These are phyloP conservation scores for Evansstolkia leycettana DNA, from an alignment of 495 filamentous ascomycete genomes.

Conservation along the genomic window DNA sequence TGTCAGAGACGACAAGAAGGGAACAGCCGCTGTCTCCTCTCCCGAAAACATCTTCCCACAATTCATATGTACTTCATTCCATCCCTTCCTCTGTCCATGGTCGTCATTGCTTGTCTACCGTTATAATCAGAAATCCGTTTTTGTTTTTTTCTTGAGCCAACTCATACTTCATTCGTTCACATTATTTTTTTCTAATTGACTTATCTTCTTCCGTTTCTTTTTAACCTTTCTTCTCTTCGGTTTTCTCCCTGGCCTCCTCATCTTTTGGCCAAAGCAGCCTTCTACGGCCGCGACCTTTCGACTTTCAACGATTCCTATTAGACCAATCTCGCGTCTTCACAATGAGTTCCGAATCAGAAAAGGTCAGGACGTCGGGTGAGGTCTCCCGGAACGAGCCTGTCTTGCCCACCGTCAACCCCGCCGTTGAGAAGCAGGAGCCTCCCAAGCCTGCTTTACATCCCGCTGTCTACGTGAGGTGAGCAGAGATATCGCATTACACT, in stretches of 20 bases:
- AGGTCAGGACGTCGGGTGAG: slow-evolving; percentile 68
- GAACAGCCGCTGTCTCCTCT: no score
- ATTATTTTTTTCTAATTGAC: slow-evolving; percentile 3
- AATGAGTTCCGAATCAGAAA: slow-evolving; percentile 63
- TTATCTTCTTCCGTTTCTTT: slow-evolving; percentile 7
- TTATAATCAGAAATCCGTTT: slow-evolving; percentile 10
- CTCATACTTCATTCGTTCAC: slow-evolving; percentile 21
- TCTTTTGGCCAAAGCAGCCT: slow-evolving; percentile 35
- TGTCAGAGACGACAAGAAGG: no score
- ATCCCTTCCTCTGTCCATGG: slow-evolving; percentile 1
- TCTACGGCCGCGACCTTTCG: slow-evolving; percentile 37
- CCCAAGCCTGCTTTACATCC: slow-evolving; percentile 61
- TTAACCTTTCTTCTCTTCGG: slow-evolving; percentile 2
- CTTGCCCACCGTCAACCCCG: slow-evolving; percentile 68
- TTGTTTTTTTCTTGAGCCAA: slow-evolving; percentile 16
- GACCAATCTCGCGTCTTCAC: slow-evolving; percentile 31
- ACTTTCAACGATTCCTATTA: slow-evolving; percentile 36
- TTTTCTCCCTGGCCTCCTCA: slow-evolving; percentile 34
- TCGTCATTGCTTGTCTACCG: no score
- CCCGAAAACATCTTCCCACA: no score
- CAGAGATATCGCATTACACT: slow-evolving; percentile 7
- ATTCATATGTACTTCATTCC: slow-evolving; percentile 3
- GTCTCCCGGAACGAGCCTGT: slow-evolving; percentile 47
- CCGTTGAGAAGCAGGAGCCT: slow-evolving; percentile 52
- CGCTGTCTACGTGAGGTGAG: slow-evolving; percentile 80